These are phyloP conservation scores for Phytophthora palmivora DNA, from an alignment of 352 stramenopile genomes.

Conservation along the genomic window DNA sequence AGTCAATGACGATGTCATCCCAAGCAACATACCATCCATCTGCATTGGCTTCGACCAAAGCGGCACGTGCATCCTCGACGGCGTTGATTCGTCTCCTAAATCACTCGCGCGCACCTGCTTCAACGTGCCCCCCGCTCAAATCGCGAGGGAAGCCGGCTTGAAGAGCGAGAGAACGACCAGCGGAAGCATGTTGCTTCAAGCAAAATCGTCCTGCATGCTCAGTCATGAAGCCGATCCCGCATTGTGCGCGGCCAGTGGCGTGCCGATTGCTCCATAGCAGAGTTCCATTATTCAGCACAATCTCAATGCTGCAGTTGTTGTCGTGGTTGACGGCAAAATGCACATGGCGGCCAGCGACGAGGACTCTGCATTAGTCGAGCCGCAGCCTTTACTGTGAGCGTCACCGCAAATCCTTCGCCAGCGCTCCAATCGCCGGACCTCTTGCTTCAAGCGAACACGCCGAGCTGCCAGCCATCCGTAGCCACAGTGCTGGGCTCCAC, in stretches of 20 bases:
- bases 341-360: conserved; percentile 17
- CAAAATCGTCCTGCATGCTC: not conserved
- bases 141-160: conserved; percentile 40
- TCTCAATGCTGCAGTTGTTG: not conserved
- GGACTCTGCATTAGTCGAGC: conserved; percentile 21
- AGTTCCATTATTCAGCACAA: not conserved
- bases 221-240: conserved; percentile 13
- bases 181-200: conserved; percentile 6
- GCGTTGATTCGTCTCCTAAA: conserved; percentile 9
- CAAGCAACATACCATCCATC: too few species aligned
- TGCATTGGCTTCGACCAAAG: not conserved
- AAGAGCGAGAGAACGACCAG: conserved; percentile 29
- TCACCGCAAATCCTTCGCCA: conserved; percentile 29
- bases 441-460: conserved; percentile 18
- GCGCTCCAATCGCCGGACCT: conserved; percentile 16
- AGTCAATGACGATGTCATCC: too few species aligned
- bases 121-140: conserved; percentile 31
- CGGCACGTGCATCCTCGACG: conserved; percentile 3
- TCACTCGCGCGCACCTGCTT: conserved; percentile 21
- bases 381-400: conserved; percentile 22
- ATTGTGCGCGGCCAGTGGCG: conserved; percentile 15
- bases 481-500: not conserved
- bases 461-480: conserved; percentile 10
- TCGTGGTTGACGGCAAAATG: not conserved
- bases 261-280: conserved; percentile 24